Percentiles rank a stretch among this genome's conserved stretches.
Conservation (phyloP, 495 filamentous ascomycete genomes). For the Penicillium pancosmium region DNA sequence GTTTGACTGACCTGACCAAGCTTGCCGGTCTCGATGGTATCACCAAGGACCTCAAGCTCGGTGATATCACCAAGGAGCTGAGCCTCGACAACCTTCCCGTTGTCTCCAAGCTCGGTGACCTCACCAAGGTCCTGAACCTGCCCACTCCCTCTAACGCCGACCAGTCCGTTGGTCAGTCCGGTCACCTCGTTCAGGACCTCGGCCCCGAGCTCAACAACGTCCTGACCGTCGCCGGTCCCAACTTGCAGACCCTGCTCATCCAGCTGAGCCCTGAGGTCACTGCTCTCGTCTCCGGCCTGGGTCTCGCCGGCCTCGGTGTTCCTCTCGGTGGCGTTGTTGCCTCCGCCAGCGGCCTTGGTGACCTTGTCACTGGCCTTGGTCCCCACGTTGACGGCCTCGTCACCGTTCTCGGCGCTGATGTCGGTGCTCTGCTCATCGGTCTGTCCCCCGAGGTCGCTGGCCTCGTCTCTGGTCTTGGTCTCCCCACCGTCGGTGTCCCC, state of each 20-base stretch:
- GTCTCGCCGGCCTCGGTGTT: constrained; percentile 25
- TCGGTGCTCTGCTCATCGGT: constrained; percentile 33
- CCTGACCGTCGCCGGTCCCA: constrained; percentile 30
- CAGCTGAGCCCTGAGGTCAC: constrained; percentile 32
- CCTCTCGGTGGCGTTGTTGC: constrained; percentile 30
- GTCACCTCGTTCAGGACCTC: constrained; percentile 34
- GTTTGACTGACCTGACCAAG: constrained; percentile 18
- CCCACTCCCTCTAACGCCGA: constrained; percentile 12
- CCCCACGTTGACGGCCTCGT: constrained; percentile 33
- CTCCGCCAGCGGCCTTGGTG: constrained; percentile 34
- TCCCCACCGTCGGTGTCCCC: constrained; percentile 31
- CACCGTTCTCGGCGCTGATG: constrained; percentile 35
- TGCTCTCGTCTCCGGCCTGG: constrained; percentile 29
- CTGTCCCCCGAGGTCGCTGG: constrained; percentile 38
- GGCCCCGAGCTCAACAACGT: constrained; percentile 33
- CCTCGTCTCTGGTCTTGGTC: constrained; percentile 37
- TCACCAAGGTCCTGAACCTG: constrained; percentile 26
- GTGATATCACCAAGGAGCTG: constrained; percentile 27
- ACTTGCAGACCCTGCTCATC: constrained; percentile 26
- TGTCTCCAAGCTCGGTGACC: constrained; percentile 27
- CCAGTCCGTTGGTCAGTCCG: constrained; percentile 22
- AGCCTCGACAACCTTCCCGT: constrained; percentile 21
- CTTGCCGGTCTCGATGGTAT: constrained; percentile 19
- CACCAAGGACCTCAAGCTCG: constrained; percentile 23
- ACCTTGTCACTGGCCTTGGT: constrained; percentile 34